Base-by-base conservation (phyloP, 805 yeast species). In the Metschnikowia lachancei region DNA sequence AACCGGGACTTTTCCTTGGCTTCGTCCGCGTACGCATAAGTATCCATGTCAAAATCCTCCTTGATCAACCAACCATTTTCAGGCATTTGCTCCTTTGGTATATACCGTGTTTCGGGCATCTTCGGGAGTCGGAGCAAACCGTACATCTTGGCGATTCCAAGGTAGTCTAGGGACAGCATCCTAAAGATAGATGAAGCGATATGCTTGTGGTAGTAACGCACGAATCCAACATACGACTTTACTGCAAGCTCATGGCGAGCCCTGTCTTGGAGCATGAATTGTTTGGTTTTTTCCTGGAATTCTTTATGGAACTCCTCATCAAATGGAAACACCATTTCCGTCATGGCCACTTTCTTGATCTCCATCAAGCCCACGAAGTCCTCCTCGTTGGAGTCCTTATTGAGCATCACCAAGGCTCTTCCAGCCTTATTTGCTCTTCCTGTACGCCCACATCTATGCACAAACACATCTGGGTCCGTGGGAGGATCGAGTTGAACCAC, bases 401-500 rank as follows among this genome's bases (percentile, higher is more conserved):
- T 82, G 33, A 94, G 66, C 66, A 94, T 75, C 1, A 87, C 81
- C 2, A 89, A 70, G 0, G 95, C 96, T 47, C 75, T 78, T 2
- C 99, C 99, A 4, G 75, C 74, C 50, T 81, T 80, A 49, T 92
- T 91, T 0, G 97, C 97, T 51, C 99, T 73, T 0, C 96, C 99
- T 0, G 99, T 89, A 59, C 99, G 77, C 18, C 99, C 99, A 66
- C 92, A 87, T 61, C 99, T 77, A 64, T 94, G 99, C 36, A 92
- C 75, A 60, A 92, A 94, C 61, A 89, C 80, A 59, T 86, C 95
- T 0, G 97, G 88, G 55, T 91, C 96, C 0, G 89, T 82, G 1
- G 99, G 99, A 1, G 98, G 96, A 53, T 94, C 98, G 19, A 92
- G 56, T 62, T 94, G 99, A n/a, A 94, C 69, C 3, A 92, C 98